These are phyloP conservation scores for Acanthamoeba polyphaga DNA, from an alignment of 208 protist genomes.

Conservation along the genomic window DNA sequence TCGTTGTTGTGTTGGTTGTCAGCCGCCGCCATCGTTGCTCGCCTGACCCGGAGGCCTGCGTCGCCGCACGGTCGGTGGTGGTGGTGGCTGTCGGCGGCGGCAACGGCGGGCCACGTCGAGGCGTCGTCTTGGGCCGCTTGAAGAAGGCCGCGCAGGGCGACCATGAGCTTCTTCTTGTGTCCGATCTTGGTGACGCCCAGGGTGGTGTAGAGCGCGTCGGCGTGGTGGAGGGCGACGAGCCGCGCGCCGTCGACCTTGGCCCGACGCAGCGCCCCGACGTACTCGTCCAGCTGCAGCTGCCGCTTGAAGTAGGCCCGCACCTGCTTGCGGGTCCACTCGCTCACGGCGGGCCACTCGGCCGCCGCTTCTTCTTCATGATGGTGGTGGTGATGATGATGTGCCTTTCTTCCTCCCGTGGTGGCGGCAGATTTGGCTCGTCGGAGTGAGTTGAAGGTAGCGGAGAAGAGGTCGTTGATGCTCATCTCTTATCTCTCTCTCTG, in stretches of 20 bases:
- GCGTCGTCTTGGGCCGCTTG: not conserved
- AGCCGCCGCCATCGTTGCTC: not conserved
- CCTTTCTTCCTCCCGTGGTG: not conserved
- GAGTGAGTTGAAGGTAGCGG: not conserved
- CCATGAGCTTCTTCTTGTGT: slow-evolving; percentile 10
- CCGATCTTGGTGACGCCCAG: slow-evolving; percentile 14
- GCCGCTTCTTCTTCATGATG: not conserved
- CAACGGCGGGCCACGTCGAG: no score
- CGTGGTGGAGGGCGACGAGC: not conserved
- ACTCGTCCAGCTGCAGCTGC: not conserved
- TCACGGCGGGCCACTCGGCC: not conserved
- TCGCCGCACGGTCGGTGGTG: not conserved
- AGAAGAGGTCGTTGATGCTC: not conserved
- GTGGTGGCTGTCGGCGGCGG: not conserved
- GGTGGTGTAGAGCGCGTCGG: not conserved
- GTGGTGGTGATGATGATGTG: not conserved
- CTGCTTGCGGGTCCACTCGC: not conserved
- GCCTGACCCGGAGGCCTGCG: no score
- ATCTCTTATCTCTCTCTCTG: no score
- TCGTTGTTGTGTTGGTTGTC: not conserved
- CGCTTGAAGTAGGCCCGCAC: not conserved
- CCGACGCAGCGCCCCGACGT: not conserved
- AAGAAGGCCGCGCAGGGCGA: not conserved
- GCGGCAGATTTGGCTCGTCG: not conserved
- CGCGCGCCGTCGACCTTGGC: not conserved